Percentiles rank a stretch among this genome's conserved stretches.
These are phyloP conservation scores for Castanea sativa DNA, from an alignment of 306 rosid species.

Conservation along the genomic window DNA sequence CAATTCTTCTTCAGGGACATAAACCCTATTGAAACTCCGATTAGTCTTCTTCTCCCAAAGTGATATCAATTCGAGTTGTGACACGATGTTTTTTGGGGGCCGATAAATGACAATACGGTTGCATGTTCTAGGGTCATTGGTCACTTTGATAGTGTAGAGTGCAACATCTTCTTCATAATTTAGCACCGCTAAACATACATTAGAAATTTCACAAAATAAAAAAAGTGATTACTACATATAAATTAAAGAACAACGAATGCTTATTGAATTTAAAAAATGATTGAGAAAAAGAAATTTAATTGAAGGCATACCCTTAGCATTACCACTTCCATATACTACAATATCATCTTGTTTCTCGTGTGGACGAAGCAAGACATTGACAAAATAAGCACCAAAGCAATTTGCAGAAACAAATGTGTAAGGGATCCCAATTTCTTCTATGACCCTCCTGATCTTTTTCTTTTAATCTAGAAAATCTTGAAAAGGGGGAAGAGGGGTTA, in stretches of 20 bases:
- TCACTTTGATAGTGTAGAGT: conserved; percentile 41
- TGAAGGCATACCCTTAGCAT: conserved; percentile 29
- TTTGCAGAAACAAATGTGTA: conserved; percentile 42
- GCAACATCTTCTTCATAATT: conserved; percentile 50
- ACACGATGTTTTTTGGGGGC: conserved; percentile 19
- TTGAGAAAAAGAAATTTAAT: background rate
- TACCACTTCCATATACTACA: conserved; percentile 38
- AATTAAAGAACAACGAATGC: background rate
- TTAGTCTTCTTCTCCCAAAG: conserved; percentile 40
- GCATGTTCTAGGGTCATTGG: conserved; percentile 39
- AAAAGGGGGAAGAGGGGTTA: conserved; percentile 38
- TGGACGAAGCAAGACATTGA: conserved; percentile 37
- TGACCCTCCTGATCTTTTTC: conserved; percentile 30
- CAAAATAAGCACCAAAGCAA: conserved; percentile 44
- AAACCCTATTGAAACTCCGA: conserved; percentile 1
- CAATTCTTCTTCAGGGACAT: conserved; percentile 25
- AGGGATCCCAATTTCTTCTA: conserved; percentile 37
- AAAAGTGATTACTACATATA: background rate
- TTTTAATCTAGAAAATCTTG: conserved; percentile 30
- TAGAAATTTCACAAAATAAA: background rate
- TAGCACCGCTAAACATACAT: conserved; percentile 26
- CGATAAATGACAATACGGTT: conserved; percentile 35
- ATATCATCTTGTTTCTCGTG: background rate
- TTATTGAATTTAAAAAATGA: background rate
- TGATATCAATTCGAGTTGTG: conserved; percentile 45